Evolutionary conservation across 2,329 filamentous ascomycete species (phyloP), one percentile per base, ranked within the genome.

Genomic region (Daldinia eschscholtzii): DNA sequence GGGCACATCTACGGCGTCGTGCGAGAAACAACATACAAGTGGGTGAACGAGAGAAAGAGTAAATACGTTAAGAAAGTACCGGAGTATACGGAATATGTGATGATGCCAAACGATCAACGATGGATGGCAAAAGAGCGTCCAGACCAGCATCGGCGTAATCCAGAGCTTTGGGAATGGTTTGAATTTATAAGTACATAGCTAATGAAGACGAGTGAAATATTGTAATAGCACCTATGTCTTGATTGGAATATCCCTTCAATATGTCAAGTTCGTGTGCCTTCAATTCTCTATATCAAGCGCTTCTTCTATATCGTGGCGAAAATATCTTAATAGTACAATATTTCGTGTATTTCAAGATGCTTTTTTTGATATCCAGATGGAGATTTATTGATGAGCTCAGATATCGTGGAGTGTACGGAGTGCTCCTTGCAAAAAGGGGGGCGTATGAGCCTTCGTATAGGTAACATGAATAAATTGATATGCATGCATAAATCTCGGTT

Each of bases 91-190:
- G 46, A 50, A 13, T 50, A 50, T 30, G 46, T 30, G 13, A n/a
- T 50, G 46, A 50, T 50, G 46, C 46, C 46, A 10, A 50, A n/a
- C 23, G 13, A 30, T 30, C 5, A 50, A 30, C 46, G 46, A 50
- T 50, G 46, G 46, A 50, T 50, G 46, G 23, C 46, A 7, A 50
- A 30, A 30, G 46, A 50, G 0, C 23, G 26, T 1, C 46, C 46
- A n/a, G 46, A 50, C n/a, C 23, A 50, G 23, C 46, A 50, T 50
- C 46, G 46, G 2, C 46, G 46, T n/a, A 50, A 50, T 18, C 46
- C 46, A 10, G 46, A 50, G 26, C 46, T 30, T 5, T 50, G 46
- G 46, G 46, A 50, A 30, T 50, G 46, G 46, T 50, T 50, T 30
- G 23, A 28, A 13, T 30, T n/a, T 50, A 46, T 44, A 42, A 6